Conservation (phyloP, 768 basidiomycete genomes). For the Tephrocybe sp. region DNA sequence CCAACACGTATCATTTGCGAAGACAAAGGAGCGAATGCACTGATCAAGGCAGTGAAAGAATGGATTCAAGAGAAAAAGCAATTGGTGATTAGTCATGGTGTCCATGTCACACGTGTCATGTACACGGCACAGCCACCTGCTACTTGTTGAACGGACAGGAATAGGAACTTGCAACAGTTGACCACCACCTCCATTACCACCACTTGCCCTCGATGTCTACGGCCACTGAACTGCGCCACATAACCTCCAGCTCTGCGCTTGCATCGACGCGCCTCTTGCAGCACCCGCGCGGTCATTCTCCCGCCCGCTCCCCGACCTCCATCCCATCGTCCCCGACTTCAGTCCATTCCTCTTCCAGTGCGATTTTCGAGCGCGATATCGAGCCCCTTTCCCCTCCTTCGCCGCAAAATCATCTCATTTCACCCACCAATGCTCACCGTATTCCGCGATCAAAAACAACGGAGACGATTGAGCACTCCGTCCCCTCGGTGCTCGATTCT, state of each 20-base stretch:
- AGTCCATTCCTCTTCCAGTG: constrained; percentile 80
- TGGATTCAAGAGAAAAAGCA: not conserved
- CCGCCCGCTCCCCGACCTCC: constrained; percentile 60
- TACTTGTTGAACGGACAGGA: not conserved
- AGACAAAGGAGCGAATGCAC: not conserved
- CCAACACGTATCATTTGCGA: not conserved
- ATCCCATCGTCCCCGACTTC: constrained; percentile 82
- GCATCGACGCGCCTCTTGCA: constrained; percentile 39
- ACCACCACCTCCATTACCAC: constrained; percentile 4
- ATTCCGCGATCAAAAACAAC: constrained; percentile 71
- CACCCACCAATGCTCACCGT: constrained; percentile 64
- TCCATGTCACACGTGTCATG: not conserved
- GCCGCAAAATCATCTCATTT: constrained; percentile 21
- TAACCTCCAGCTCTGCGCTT: constrained; percentile 50
- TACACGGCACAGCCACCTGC: constrained; percentile 3
- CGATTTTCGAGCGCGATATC: constrained; percentile 92
- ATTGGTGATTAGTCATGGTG: not conserved
- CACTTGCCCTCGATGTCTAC: constrained; percentile 5
- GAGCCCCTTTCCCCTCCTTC: constrained; percentile 55
- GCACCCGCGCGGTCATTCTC: constrained; percentile 37
- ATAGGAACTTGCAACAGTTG: not conserved
- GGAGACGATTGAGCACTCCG: constrained; percentile 74
- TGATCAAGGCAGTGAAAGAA: not conserved
- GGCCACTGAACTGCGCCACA: constrained; percentile 48
- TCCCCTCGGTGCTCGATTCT: constrained; percentile 83